Conservation (phyloP, 1,284 basidiomycete genomes). For the Tilletia walkeri region DNA sequence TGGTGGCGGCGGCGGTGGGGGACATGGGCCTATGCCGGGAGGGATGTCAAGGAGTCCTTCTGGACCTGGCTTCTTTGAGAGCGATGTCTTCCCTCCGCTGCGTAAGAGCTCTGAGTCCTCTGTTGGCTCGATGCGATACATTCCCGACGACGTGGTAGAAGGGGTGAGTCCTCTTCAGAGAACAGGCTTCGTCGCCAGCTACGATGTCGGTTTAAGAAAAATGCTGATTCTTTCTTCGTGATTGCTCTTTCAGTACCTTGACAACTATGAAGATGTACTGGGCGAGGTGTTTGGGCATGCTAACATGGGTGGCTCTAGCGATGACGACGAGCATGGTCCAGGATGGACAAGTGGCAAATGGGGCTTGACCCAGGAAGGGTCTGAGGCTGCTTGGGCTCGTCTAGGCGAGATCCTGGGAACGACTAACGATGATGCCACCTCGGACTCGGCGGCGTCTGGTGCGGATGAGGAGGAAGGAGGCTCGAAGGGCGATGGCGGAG, state of each 20-base stretch:
- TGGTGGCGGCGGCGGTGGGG: neutral
- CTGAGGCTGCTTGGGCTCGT: constrained; percentile 45
- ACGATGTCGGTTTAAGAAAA: too few species aligned
- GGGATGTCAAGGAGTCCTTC: neutral
- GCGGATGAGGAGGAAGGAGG: constrained; percentile 18
- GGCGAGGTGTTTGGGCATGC: constrained; percentile 58
- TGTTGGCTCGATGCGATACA: constrained; percentile 57
- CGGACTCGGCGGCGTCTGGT: constrained; percentile 22
- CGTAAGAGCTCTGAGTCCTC: constrained; percentile 50
- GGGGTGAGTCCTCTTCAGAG: constrained; percentile 30
- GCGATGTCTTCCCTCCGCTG: constrained; percentile 61
- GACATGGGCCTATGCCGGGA: neutral
- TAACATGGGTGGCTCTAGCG: constrained; percentile 17
- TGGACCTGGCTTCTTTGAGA: constrained; percentile 51
- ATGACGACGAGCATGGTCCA: constrained; percentile 17
- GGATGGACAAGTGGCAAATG: constrained; percentile 44
- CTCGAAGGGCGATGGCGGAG: constrained; percentile 21
- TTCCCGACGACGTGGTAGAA: constrained; percentile 60
- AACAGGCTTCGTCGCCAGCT: neutral
- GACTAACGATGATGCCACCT: constrained; percentile 15
- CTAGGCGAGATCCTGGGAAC: constrained; percentile 49
- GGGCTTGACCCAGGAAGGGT: constrained; percentile 41
- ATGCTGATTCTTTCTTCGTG: neutral
- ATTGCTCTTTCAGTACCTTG: constrained; percentile 54
- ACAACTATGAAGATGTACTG: constrained; percentile 62